Conservation (phyloP, 768 basidiomycete genomes). For the Mycena capillaripes region DNA sequence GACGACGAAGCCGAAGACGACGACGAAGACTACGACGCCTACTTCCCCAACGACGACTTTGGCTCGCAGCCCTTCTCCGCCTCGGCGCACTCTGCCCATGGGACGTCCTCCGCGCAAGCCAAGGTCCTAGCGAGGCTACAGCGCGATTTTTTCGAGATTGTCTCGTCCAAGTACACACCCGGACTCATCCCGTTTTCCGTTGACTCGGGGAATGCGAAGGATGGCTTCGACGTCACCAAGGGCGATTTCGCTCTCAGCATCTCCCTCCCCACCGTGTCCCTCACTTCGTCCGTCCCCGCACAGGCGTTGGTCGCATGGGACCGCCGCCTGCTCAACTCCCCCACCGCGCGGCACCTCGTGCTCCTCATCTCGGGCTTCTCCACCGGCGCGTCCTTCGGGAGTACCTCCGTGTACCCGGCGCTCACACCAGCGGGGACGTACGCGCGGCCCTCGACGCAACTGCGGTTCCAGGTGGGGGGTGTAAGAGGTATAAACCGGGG, state of each 20-base stretch:
- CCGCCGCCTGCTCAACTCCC: slow-evolving; percentile 62
- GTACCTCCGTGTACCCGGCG: slow-evolving; percentile 66
- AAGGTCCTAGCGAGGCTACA: slow-evolving; percentile 40
- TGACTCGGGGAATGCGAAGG: no score
- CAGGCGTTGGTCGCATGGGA: slow-evolving; percentile 85
- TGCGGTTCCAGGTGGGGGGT: slow-evolving; percentile 75
- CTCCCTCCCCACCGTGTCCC: slow-evolving; percentile 66
- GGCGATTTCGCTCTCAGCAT: slow-evolving; percentile 45
- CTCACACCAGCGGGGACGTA: slow-evolving; percentile 59
- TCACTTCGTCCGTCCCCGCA: slow-evolving; percentile 68
- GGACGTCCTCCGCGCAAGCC: slow-evolving; percentile 51
- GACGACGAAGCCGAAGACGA: slow-evolving; percentile 57
- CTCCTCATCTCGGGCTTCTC: slow-evolving; percentile 75
- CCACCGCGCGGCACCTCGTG: slow-evolving; percentile 69
- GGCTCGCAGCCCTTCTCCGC: neutral
- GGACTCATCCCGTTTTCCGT: slow-evolving; percentile 60
- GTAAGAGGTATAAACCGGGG: slow-evolving; percentile 69
- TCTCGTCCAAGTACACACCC: slow-evolving; percentile 65
- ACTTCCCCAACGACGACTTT: slow-evolving; percentile 48
- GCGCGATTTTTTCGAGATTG: slow-evolving; percentile 69
- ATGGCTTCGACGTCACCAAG: neutral
- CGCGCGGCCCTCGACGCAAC: no score
- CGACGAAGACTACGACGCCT: slow-evolving; percentile 56
- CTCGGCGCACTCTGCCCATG: no score
- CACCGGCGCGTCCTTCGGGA: neutral